phyloP scores from a whole-genome alignment of 2,329 filamentous ascomycete genomes.

The Hypoxylon sp. region DNA sequence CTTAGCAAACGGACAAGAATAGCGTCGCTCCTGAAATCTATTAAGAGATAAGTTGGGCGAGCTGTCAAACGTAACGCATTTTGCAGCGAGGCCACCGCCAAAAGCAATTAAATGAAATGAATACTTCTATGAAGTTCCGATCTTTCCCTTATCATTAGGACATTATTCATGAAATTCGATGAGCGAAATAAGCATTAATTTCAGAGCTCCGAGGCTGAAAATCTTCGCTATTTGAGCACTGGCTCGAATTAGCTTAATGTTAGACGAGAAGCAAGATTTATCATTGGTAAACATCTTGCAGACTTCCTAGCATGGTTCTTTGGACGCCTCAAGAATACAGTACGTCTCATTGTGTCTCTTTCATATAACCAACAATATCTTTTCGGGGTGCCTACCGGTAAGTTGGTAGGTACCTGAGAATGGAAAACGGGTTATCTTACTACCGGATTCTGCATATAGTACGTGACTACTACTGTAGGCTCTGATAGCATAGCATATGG shows the following conservation, averaged over 20 bases:
- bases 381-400: no score
- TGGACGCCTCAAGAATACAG: no score
- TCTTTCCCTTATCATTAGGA: not conserved
- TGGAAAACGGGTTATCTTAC: no score
- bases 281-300: no score
- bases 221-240: not conserved
- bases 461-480: not conserved
- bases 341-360: no score
- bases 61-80: not conserved
- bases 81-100: not conserved
- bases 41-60: slow-evolving; percentile 56
- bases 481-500: not conserved
- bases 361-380: no score
- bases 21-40: slow-evolving; percentile 60
- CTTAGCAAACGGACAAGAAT: slow-evolving; percentile 63
- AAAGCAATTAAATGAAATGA: not conserved
- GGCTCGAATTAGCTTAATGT: not conserved
- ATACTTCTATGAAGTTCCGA: not conserved
- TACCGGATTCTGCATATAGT: not conserved
- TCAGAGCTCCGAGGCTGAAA: not conserved
- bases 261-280: no score
- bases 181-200: not conserved
- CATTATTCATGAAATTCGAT: not conserved
- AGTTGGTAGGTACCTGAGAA: no score
- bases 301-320: no score